phyloP scores from a whole-genome alignment of 257 asterid genomes.

The Solanum paucissectum region DNA sequence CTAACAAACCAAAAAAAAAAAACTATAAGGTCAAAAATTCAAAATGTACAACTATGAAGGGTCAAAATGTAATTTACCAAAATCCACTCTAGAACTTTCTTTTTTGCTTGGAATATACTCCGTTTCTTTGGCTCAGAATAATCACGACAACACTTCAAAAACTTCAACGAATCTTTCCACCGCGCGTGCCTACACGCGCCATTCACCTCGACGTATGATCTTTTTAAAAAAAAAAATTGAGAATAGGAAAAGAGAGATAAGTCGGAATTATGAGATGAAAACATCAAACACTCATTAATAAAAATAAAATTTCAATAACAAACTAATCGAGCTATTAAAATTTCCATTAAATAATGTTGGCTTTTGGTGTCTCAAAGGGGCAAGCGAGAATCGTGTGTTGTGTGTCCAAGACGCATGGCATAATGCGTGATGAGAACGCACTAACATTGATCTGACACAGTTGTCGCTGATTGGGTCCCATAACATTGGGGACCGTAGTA shows the following conservation, averaged over 20 bases:
- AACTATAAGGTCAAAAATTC: not conserved
- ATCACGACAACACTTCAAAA: not conserved
- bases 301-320: not conserved
- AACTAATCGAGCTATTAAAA: not conserved
- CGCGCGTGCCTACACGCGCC: not conserved
- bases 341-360: not conserved
- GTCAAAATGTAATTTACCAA: not conserved
- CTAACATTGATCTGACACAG: not conserved
- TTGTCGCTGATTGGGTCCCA: not conserved
- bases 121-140: not conserved
- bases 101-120: slow-evolving; percentile 1
- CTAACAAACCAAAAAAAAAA: not conserved
- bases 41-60: not conserved
- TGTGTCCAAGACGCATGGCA: not conserved
- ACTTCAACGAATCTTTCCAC: not conserved
- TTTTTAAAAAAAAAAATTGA: no score
- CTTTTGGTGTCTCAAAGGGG: not conserved
- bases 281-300: not conserved
- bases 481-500: not conserved
- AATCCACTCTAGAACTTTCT: not conserved
- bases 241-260: not conserved
- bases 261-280: not conserved
- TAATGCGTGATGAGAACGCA: not conserved
- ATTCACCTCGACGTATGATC: not conserved
- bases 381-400: not conserved